phyloP scores from a whole-genome alignment of 2,329 filamentous ascomycete genomes.

The Epichloe baconii region DNA sequence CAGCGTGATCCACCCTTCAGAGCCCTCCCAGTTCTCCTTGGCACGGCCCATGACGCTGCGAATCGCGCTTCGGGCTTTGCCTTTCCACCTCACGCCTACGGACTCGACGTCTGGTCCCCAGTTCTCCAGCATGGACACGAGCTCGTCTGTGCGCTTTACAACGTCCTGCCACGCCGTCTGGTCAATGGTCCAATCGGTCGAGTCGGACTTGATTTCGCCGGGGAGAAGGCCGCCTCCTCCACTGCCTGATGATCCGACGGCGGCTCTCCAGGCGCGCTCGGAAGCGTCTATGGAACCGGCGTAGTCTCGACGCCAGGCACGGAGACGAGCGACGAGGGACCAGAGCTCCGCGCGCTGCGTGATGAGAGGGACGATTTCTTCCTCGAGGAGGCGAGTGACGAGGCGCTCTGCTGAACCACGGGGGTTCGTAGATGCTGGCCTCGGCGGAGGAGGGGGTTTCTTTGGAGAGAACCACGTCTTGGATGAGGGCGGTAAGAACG shows the following conservation, averaged over 20 bases:
- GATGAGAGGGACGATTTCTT: conserved; percentile 66
- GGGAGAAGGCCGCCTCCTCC: conserved; percentile 30
- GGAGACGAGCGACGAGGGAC: conserved; percentile 57
- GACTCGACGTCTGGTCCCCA: conserved; percentile 52
- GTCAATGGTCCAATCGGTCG: conserved; percentile 34
- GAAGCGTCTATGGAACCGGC: conserved; percentile 64
- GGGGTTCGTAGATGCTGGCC: conserved; percentile 18
- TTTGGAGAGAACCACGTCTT: conserved; percentile 47
- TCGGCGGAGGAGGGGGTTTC: conserved; percentile 14
- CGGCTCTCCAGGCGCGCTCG: conserved; percentile 80
- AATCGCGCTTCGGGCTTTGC: conserved; percentile 76
- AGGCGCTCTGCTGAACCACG: conserved; percentile 49
- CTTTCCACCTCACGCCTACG: conserved; percentile 72
- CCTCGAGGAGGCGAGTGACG: conserved; percentile 61
- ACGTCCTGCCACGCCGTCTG: conserved; percentile 56
- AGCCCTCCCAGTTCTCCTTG: conserved; percentile 73
- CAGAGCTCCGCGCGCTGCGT: conserved; percentile 68
- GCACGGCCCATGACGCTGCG: conserved; percentile 72
- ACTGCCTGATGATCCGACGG: conserved; percentile 37
- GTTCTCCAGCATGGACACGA: conserved; percentile 75
- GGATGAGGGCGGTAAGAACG: conserved; percentile 58
- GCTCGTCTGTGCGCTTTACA: conserved; percentile 64
- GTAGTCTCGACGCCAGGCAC: conserved; percentile 60
- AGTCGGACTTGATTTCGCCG: conserved; percentile 13
- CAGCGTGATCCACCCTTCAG: conserved; percentile 51